Conservation (phyloP, 2,329 filamentous ascomycete genomes). For the Pezizomycotina sp. region DNA sequence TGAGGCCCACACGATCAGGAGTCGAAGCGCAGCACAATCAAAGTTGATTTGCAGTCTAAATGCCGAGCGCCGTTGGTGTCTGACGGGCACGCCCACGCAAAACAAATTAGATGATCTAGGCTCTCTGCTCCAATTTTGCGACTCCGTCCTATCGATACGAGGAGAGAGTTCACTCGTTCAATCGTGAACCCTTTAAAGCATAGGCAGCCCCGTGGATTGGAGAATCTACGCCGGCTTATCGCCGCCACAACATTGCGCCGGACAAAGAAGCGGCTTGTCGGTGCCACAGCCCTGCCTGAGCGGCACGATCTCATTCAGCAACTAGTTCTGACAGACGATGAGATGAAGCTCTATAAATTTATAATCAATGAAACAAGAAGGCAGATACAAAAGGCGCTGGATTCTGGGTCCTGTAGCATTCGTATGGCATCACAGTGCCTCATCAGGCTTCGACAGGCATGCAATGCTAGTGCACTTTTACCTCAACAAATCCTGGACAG, state of each 20-base stretch:
- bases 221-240: conserved; percentile 24
- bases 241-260: conserved; percentile 26
- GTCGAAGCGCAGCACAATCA: conserved; percentile 26
- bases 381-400: no score
- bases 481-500: no score
- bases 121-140: conserved; percentile 28
- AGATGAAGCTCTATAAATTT: no score
- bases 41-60: conserved; percentile 24
- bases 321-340: no score
- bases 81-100: conserved; percentile 32
- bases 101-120: conserved; percentile 32
- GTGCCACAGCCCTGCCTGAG: no score
- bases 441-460: no score
- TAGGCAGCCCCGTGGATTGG: conserved; percentile 13
- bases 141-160: conserved; percentile 21
- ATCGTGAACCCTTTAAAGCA: conserved; percentile 23
- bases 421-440: no score
- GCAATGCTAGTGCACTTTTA: no score
- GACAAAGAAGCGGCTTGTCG: no score
- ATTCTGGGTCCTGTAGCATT: no score
- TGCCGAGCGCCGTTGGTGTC: conserved; percentile 29
- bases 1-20: conserved; percentile 32
- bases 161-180: conserved; percentile 21
- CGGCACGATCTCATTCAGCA: no score
- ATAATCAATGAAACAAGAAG: no score